Base-by-base conservation (phyloP, 345 rosid genomes). In the Zanthoxylum bungeanum region DNA sequence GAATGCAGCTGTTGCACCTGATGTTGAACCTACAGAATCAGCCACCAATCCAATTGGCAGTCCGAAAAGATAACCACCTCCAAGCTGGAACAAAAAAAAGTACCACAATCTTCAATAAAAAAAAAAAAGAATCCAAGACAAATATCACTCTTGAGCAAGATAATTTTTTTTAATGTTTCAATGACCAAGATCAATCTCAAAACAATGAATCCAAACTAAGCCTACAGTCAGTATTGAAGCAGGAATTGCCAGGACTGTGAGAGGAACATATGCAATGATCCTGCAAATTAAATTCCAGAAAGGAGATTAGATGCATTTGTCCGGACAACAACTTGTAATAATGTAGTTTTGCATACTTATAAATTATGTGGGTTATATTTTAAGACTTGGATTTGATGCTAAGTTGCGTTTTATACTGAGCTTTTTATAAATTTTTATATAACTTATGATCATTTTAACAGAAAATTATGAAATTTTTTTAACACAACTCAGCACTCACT, bases 151-250 rank as follows among this genome's bases (percentile, higher is more conserved):
- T 58, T 19, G 14, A n/a, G 24, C 5, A 9, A 59, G 3, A 60
- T 21, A 16, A 36, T 24, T 33, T 9, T 14, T 39, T 7, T 7
- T 9, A 30, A 30, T 59, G 7, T 65, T 28, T 3, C 37, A 37
- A 44, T 17, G 57, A 49, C 10, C 10, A 28, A 21, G 17, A 44
- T 69, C 10, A 30, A 21, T 51, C 46, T 11, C 73, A n/a, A 60
- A 34, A 9, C 12, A 46, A n/a, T 49, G 44, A 37, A 66, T 10
- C 50, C 21, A 64, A 37, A 28, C 24, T 22, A 49, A 36, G 19
- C 80, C 46, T 82, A 86, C 91, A 64, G 88, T 82, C 55, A 86
- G 84, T 61, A 86, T 70, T 71, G 88, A 86, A 71, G 91, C 84
- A 53, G 88, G 88, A 77, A 84, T 85, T 0, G 81, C 91, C 24